Evolutionary conservation across 306 rosid species (phyloP).

Genomic region (Corylus heterophylla): DNA sequence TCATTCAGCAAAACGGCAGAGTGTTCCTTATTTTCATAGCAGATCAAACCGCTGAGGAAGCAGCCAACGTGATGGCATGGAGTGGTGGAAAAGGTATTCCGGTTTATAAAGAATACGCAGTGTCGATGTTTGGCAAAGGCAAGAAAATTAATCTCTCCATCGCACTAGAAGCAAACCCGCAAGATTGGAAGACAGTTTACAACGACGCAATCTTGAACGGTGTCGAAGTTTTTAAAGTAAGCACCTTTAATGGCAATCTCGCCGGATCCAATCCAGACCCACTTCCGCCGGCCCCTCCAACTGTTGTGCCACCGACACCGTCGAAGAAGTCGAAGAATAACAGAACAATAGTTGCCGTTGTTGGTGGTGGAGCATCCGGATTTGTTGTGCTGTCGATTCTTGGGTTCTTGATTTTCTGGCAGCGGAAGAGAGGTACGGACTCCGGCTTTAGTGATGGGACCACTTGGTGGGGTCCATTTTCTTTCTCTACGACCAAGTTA

Average conservation of each 20-base stretch:
- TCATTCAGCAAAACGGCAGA: background rate
- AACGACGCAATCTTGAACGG: conserved; percentile 29
- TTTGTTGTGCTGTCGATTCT: background rate
- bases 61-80: background rate
- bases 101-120: background rate
- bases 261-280: conserved; percentile 24
- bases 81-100: conserved; percentile 17
- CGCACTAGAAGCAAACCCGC: conserved; percentile 7
- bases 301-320: background rate
- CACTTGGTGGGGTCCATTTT: background rate
- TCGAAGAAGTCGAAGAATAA: too few relatives aligned
- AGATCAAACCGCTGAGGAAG: conserved; percentile 29
- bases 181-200: background rate
- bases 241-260: background rate
- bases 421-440: background rate
- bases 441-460: background rate
- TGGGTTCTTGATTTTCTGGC: conserved; percentile 1
- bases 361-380: conserved; percentile 5
- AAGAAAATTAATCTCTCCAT: conserved; percentile 11
- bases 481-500: background rate
- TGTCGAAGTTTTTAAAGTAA: conserved; percentile 30
- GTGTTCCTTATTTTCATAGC: conserved; percentile 33
- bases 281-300: background rate
- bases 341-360: background rate
- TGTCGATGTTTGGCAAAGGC: fast-evolving